phyloP scores from a whole-genome alignment of 805 yeast species.

The Suhomyces prunicola region DNA sequence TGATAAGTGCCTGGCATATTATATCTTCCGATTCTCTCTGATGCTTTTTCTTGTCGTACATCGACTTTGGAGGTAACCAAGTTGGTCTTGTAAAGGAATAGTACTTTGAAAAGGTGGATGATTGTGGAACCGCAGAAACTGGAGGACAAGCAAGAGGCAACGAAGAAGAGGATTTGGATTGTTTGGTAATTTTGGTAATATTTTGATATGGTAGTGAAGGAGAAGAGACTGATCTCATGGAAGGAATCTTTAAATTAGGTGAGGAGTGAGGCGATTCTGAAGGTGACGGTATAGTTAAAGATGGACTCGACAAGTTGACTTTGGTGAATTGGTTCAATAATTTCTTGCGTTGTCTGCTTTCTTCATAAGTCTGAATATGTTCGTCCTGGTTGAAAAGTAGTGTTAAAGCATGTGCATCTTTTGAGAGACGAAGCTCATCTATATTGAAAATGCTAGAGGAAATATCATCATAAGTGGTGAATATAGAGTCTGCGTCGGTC shows the following conservation, averaged over 20 bases:
- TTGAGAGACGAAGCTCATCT: slow-evolving; percentile 18
- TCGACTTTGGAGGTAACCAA: slow-evolving; percentile 63
- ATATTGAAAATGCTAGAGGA: slow-evolving; percentile 4
- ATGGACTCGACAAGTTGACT: slow-evolving; percentile 6
- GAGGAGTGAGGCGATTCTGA: neutral
- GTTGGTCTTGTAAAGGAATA: slow-evolving; percentile 57
- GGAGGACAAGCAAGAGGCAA: slow-evolving; percentile 1
- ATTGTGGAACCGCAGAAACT: neutral
- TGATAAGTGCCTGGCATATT: slow-evolving; percentile 38
- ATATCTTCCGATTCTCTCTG: slow-evolving; percentile 48
- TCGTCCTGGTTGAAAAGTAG: slow-evolving; percentile 27
- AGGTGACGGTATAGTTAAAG: slow-evolving; percentile 2
- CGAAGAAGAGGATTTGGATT: neutral
- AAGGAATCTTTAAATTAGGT: neutral
- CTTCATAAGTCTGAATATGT: slow-evolving; percentile 21
- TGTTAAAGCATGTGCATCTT: slow-evolving; percentile 34
- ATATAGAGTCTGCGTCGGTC: slow-evolving; percentile 13
- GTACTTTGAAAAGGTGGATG: slow-evolving; percentile 10
- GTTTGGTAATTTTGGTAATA: neutral
- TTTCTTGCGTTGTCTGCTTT: slow-evolving; percentile 19
- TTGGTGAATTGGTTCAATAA: slow-evolving; percentile 19
- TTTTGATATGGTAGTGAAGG: slow-evolving; percentile 1
- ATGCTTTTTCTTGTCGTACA: slow-evolving; percentile 52
- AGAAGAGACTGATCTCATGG: slow-evolving; percentile 4
- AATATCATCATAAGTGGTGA: slow-evolving; percentile 7